Conservation (phyloP, 169 alveolate species). For the Cryptosporidium meleagridis region DNA sequence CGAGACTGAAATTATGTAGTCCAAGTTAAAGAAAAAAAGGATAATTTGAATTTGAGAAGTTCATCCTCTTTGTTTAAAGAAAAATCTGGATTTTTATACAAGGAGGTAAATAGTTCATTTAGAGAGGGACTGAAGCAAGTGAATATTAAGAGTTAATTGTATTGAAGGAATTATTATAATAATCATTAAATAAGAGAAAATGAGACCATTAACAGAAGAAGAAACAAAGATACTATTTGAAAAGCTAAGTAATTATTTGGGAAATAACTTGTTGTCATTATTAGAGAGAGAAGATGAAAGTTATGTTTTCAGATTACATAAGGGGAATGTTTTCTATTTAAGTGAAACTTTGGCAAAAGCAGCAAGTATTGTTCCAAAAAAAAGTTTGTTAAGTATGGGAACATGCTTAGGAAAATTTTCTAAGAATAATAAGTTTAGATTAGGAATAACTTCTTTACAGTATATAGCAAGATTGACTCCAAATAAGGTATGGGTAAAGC, state of each 20-base stretch:
- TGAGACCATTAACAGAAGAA: conserved; percentile 92
- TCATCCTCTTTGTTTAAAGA: background rate
- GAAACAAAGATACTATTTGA: conserved; percentile 88
- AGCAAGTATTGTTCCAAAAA: conserved; percentile 85
- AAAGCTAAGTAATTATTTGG: conserved; percentile 87
- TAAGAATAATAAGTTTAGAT: conserved; percentile 89
- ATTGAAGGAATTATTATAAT: background rate
- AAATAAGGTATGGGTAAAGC: conserved; percentile 93
- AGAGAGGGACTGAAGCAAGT: background rate
- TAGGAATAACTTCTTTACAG: conserved; percentile 91
- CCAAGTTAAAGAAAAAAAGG: background rate
- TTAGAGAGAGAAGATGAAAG: conserved; percentile 88
- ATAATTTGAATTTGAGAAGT: background rate
- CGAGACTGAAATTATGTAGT: background rate
- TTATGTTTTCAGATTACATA: conserved; percentile 88
- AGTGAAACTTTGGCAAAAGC: conserved; percentile 83
- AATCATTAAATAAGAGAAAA: conserved; percentile 2
- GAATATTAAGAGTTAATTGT: background rate
- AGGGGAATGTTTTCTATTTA: conserved; percentile 87
- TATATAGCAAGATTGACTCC: conserved; percentile 91
- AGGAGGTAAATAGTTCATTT: background rate
- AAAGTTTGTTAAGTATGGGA: conserved; percentile 88
- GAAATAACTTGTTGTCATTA: conserved; percentile 85
- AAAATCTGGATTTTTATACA: background rate
- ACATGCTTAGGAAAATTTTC: conserved; percentile 93